Base-by-base conservation (phyloP, 2,329 filamentous ascomycete genomes). In the Sporothrix variecibatus region DNA sequence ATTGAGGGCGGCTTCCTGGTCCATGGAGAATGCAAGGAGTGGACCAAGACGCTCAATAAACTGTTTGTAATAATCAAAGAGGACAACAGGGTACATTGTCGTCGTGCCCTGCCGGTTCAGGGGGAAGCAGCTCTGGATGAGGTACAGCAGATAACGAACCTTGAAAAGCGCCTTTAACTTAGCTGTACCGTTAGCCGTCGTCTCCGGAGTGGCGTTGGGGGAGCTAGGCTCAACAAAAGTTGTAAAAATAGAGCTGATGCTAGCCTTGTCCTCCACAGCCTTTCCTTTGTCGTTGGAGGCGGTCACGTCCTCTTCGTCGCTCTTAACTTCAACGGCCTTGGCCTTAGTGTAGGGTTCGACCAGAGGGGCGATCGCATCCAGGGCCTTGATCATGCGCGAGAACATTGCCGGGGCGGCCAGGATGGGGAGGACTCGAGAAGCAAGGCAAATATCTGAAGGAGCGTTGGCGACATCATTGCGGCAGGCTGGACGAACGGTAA, bases 391-490 rank as follows among this genome's bases (percentile, higher is more conserved):
- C 17, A 93, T 89, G 67, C 95, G 91, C 76, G 89, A 89, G 74
- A 98, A 84, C 38, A 99, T 83, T 4, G 94, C 93, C 0, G 95
- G 95, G 8, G 99, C 85, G 1, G 94, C 91, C 26, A 97, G 86
- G 77, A 95, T 90, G 1, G 95, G 75, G 93, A 94, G 34, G 90
- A 88, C 78, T 98, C 95, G 7, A 95, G 89, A 76, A 98, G 87
- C 76, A 92, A 88, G 76, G 93, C 90, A 69, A 97, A 86, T 12
- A 97, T 91, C 49, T 90, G 88, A 20, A 91, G 89, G 72, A 98
- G 86, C 75, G 92, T 90, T 75, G 91, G 89, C 73, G 91, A 91
- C 3, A 93, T 89, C 71, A 87, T 83, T 6, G 89, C 88, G 56
- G 92, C 91, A 53, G 91, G 88, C 79, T 93, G 91, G 79, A 93